Evolutionary conservation across 805 yeast species (phyloP).

Genomic region (Candida odintsovae): DNA sequence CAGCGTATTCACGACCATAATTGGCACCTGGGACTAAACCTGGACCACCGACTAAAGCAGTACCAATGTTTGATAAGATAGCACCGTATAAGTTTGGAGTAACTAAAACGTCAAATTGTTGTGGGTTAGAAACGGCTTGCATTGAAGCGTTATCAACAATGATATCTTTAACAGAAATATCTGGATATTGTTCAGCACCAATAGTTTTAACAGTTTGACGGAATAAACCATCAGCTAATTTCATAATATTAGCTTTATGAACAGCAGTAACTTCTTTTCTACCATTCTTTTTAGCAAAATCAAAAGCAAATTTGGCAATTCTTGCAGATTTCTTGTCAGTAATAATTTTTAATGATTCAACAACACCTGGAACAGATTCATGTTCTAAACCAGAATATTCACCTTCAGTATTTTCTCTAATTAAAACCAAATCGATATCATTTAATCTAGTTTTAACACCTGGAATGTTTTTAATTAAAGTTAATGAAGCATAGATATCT

Average conservation of each 20-base stretch:
- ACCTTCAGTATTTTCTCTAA: constrained; percentile 99
- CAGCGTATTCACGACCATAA: constrained; percentile 96
- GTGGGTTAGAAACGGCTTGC: constrained; percentile 98
- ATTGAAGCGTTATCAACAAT: constrained; percentile 98
- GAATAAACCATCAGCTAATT: constrained; percentile 96
- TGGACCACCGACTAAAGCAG: constrained; percentile 95
- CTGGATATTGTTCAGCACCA: constrained; percentile 81
- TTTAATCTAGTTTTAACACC: constrained; percentile 89
- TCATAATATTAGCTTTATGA: constrained; percentile 99
- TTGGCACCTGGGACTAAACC: constrained; percentile 98
- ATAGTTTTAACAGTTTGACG: constrained; percentile 88
- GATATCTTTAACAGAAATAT: constrained; percentile 79
- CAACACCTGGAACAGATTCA: constrained; percentile 95
- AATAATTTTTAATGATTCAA: constrained; percentile 92
- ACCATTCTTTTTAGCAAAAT: constrained; percentile 87
- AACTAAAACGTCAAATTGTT: constrained; percentile 96
- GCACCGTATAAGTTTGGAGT: constrained; percentile 98
- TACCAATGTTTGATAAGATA: constrained; percentile 95
- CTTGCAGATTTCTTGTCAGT: constrained; percentile 94
- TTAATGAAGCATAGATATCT: constrained; percentile 92
- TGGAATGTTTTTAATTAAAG: constrained; percentile 88
- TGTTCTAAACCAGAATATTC: constrained; percentile 98
- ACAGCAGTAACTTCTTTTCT: constrained; percentile 93
- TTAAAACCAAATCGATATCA: constrained; percentile 87
- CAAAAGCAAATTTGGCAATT: constrained; percentile 95